phyloP scores from a whole-genome alignment of 2,329 filamentous ascomycete genomes.

The Ceratocystis eucalypticola region DNA sequence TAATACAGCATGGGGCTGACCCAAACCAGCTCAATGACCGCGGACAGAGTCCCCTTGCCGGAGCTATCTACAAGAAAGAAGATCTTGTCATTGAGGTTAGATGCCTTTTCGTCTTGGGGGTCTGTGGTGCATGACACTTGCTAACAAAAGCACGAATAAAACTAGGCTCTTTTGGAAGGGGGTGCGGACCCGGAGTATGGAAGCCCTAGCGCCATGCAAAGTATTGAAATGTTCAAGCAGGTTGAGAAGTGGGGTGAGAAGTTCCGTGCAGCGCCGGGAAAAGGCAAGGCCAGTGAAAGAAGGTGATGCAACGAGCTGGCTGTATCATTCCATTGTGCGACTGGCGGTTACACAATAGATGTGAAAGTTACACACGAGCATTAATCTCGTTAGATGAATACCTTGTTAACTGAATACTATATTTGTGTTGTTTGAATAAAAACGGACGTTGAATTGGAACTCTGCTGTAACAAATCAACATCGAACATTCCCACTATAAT shows the following conservation, averaged over 20 bases:
- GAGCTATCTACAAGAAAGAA: conserved; percentile 60
- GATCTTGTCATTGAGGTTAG: conserved; percentile 46
- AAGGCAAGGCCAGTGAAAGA: conserved; percentile 29
- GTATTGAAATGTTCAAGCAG: conserved; percentile 39
- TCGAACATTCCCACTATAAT: not conserved
- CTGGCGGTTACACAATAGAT: too few relatives aligned
- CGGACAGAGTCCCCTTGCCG: conserved; percentile 55
- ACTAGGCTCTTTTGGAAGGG: conserved; percentile 35
- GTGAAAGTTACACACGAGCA: too few relatives aligned
- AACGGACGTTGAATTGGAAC: too few relatives aligned
- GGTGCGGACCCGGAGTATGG: conserved; percentile 43
- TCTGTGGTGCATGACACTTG: not conserved
- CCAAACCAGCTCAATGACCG: conserved; percentile 54
- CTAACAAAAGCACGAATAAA: not conserved
- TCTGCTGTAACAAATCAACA: too few relatives aligned
- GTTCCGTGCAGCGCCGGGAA: conserved; percentile 37
- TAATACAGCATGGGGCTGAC: conserved; percentile 50
- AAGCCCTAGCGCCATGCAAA: conserved; percentile 35
- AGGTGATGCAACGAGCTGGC: not conserved
- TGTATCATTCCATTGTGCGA: too few relatives aligned
- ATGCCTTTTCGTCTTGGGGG: not conserved
- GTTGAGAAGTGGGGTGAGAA: conserved; percentile 36
- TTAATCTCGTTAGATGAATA: not conserved
- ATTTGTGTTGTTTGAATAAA: too few relatives aligned
- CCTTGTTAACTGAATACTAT: not conserved